Conservation (phyloP, 768 basidiomycete species). For the Pleurotus tuber-regium region DNA sequence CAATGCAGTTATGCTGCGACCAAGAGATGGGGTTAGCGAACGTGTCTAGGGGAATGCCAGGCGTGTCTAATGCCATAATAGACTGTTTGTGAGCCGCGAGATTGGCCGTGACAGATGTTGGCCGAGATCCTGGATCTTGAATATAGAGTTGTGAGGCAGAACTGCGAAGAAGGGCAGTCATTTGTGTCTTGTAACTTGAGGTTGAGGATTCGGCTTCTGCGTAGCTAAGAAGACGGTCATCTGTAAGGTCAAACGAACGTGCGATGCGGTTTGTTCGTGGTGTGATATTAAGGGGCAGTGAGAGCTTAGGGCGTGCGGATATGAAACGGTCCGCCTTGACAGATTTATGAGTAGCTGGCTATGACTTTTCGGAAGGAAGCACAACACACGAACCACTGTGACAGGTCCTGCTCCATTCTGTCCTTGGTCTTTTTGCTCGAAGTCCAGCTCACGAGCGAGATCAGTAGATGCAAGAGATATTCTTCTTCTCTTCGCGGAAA, state of each 20-base stretch:
- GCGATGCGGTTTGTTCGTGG: slow-evolving; percentile 69
- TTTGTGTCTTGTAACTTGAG: slow-evolving; percentile 31
- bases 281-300: slow-evolving; percentile 57
- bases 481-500: slow-evolving; percentile 40
- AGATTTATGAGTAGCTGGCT: neutral
- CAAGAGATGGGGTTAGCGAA: slow-evolving; percentile 61
- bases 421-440: slow-evolving; percentile 7
- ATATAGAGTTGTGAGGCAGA: slow-evolving; percentile 52
- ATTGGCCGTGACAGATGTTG: slow-evolving; percentile 57
- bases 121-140: slow-evolving; percentile 22
- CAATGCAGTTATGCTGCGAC: slow-evolving; percentile 58
- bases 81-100: slow-evolving; percentile 53
- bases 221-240: slow-evolving; percentile 54
- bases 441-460: slow-evolving; percentile 30
- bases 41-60: slow-evolving; percentile 52
- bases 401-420: slow-evolving; percentile 9
- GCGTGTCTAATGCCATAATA: slow-evolving; percentile 60
- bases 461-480: slow-evolving; percentile 39
- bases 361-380: neutral
- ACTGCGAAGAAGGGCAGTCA: slow-evolving; percentile 46
- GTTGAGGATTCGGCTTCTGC: slow-evolving; percentile 33
- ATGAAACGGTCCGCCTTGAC: slow-evolving; percentile 62
- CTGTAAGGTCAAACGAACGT: slow-evolving; percentile 56
- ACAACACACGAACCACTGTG: neutral
- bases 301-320: slow-evolving; percentile 45